phyloP scores from a whole-genome alignment of 495 filamentous ascomycete genomes.

The Neurospora sp. region DNA sequence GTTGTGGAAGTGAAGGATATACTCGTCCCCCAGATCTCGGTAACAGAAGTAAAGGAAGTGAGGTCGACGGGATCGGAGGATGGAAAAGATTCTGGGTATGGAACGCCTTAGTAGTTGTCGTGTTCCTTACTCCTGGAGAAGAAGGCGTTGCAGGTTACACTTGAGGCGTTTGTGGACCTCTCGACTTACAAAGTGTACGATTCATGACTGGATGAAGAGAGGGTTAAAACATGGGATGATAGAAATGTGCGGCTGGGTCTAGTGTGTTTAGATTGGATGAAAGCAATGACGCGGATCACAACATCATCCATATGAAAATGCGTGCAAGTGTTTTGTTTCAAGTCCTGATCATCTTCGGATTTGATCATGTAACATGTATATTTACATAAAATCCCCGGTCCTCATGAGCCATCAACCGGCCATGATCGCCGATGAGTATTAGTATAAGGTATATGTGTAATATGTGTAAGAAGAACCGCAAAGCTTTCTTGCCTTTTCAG shows the following conservation, averaged over 20 bases:
- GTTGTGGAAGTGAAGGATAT: conserved; percentile 1
- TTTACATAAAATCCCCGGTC: not conserved
- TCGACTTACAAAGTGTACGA: not conserved
- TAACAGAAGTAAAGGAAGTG: not conserved
- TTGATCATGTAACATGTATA: not conserved
- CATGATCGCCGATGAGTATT: not conserved
- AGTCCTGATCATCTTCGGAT: not conserved
- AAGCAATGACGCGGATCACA: not conserved
- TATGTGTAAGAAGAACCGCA: not conserved
- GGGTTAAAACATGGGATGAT: not conserved
- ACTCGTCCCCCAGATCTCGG: not conserved
- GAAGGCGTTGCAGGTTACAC: not conserved
- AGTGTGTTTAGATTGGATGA: not conserved
- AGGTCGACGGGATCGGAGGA: conserved; percentile 4
- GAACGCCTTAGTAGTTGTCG: conserved; percentile 4
- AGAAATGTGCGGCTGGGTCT: not conserved
- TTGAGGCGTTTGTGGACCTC: not conserved
- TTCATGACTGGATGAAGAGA: not conserved
- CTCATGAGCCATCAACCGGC: not conserved
- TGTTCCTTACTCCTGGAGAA: not conserved
- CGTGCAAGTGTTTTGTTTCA: not conserved
- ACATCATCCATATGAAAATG: not conserved
- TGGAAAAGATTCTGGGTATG: conserved; percentile 26
- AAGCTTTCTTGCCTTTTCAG: not conserved
- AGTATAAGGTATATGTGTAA: not conserved